Conservation (phyloP, 2,329 filamentous ascomycete species). For the Onygenales sp. region DNA sequence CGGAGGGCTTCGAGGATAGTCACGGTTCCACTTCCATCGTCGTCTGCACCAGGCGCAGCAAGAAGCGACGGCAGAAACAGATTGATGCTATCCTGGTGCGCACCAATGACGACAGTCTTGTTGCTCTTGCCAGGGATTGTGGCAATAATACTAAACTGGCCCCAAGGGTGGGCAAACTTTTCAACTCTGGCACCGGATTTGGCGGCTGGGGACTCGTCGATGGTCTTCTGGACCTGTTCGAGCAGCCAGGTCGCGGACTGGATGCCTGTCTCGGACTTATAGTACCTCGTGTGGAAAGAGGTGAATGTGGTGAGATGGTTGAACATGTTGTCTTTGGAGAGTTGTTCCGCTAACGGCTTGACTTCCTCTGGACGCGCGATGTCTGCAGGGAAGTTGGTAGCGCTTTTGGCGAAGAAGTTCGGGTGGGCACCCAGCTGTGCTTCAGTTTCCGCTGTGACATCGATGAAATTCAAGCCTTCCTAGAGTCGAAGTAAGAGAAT, state of each 20-base stretch:
- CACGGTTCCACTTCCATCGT: conserved; percentile 86
- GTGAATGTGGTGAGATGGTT: conserved; percentile 64
- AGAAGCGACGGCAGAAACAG: conserved; percentile 77
- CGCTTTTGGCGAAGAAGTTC: conserved; percentile 19
- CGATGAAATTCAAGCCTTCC: conserved; percentile 85
- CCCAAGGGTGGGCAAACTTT: conserved; percentile 75
- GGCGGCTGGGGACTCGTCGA: conserved; percentile 61
- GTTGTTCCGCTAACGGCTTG: conserved; percentile 53
- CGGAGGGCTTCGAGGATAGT: conserved; percentile 89
- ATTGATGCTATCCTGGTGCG: conserved; percentile 94
- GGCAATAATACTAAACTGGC: conserved; percentile 83
- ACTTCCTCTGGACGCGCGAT: conserved; percentile 58
- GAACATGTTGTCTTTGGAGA: conserved; percentile 68
- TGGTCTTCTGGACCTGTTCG: conserved; percentile 60
- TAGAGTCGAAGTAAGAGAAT: conserved; percentile 26
- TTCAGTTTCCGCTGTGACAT: conserved; percentile 64
- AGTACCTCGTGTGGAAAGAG: conserved; percentile 49
- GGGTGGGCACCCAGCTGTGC: conserved; percentile 50
- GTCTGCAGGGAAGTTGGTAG: conserved; percentile 58
- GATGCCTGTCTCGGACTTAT: conserved; percentile 55
- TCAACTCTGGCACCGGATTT: conserved; percentile 57
- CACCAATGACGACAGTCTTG: conserved; percentile 78
- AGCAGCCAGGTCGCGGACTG: conserved; percentile 86
- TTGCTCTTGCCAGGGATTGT: conserved; percentile 79
- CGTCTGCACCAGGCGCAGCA: conserved; percentile 84